These are phyloP conservation scores for Neonectria neomacrospora DNA, from an alignment of 2,329 filamentous ascomycete species.

Conservation along the genomic window DNA sequence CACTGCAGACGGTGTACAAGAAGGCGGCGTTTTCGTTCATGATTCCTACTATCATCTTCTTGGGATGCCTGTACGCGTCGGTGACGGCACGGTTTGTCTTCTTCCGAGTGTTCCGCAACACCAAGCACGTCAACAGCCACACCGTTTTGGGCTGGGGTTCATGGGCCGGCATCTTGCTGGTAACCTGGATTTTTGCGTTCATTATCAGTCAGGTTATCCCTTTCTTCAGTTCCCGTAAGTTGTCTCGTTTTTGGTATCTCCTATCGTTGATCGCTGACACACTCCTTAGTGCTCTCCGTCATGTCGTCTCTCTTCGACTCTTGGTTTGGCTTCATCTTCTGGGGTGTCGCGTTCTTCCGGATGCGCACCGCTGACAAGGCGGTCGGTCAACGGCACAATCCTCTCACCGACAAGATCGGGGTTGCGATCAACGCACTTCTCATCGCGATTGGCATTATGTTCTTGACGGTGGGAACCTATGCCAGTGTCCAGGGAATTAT, in stretches of 20 bases:
- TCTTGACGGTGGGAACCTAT: slow-evolving; percentile 86
- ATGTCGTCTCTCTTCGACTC: slow-evolving; percentile 93
- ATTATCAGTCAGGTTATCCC: slow-evolving; percentile 93
- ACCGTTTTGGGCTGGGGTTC: slow-evolving; percentile 82
- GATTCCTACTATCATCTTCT: slow-evolving; percentile 93
- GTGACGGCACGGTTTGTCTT: slow-evolving; percentile 92
- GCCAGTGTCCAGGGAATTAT: slow-evolving; percentile 79
- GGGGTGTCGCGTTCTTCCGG: slow-evolving; percentile 82
- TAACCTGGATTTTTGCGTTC: slow-evolving; percentile 87
- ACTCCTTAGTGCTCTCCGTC: slow-evolving; percentile 66
- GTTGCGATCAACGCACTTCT: slow-evolving; percentile 77
- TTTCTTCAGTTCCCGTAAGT: slow-evolving; percentile 82
- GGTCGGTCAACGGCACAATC: slow-evolving; percentile 63
- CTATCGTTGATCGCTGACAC: slow-evolving; percentile 11
- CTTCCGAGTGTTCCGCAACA: slow-evolving; percentile 85
- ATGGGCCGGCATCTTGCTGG: slow-evolving; percentile 77
- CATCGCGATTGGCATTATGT: slow-evolving; percentile 81
- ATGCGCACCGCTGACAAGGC: slow-evolving; percentile 74
- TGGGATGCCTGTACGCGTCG: slow-evolving; percentile 90
- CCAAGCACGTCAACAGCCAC: slow-evolving; percentile 82
- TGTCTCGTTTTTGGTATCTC: neutral
- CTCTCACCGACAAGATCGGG: slow-evolving; percentile 61
- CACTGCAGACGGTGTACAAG: slow-evolving; percentile 81
- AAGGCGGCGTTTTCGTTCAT: slow-evolving; percentile 95
- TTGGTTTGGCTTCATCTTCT: slow-evolving; percentile 96